Percentiles rank a stretch among this genome's conserved stretches.
Evolutionary conservation across 129 eudicot species (phyloP).

Genomic region (Tagetes patula): DNA sequence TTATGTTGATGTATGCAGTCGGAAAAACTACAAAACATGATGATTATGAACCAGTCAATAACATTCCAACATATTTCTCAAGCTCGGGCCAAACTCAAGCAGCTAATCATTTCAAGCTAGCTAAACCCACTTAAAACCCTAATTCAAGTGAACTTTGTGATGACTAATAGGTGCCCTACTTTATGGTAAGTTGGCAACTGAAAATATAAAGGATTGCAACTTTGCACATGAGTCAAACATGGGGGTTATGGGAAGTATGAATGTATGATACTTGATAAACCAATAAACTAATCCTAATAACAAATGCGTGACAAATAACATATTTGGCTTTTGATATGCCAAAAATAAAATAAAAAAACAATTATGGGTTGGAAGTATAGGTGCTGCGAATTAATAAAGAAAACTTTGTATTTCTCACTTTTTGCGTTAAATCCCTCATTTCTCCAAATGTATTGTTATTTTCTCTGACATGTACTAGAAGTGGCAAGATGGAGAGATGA

Average conservation of each 20-base stretch:
- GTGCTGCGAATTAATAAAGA: neutral
- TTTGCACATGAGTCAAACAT: constrained; percentile 29
- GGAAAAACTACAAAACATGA: neutral
- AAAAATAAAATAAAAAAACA: neutral
- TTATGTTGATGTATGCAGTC: constrained; percentile 3
- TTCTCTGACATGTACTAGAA: neutral
- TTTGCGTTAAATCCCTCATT: neutral
- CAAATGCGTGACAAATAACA: neutral
- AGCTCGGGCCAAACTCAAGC: constrained; percentile 2
- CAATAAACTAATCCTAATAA: constrained; percentile 7
- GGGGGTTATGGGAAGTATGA: neutral
- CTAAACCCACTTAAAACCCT: neutral
- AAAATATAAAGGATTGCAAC: constrained; percentile 53
- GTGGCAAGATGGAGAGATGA: neutral
- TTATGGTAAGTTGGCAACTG: constrained; percentile 48
- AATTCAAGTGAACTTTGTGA: neutral
- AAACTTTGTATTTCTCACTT: neutral
- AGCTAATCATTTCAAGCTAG: neutral
- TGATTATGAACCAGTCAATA: neutral
- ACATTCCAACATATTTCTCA: neutral
- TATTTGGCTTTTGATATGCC: neutral
- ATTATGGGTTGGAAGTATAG: neutral
- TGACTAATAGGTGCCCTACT: constrained; percentile 25
- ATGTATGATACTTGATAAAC: constrained; percentile 6
- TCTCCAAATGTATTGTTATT: neutral